Base-by-base conservation (phyloP, 345 rosid species). In the Capsella bursapastoris region DNA sequence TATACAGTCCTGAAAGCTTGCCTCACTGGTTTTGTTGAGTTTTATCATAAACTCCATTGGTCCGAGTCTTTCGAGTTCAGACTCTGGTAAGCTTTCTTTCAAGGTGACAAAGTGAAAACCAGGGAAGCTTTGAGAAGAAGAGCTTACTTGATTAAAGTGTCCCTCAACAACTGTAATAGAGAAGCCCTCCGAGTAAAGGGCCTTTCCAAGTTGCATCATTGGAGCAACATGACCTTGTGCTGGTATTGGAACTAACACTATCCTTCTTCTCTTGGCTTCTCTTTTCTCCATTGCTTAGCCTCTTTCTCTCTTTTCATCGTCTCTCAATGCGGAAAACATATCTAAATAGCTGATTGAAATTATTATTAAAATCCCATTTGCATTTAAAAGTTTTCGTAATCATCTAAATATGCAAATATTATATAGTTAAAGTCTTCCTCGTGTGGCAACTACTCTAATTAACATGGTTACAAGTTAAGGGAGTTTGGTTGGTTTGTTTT, bases 161-260 rank as follows among this genome's bases (percentile, higher is more conserved):
- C 78, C 58, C 48, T 84, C 80, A 59, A 70, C 76, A 38, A 86
- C 48, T 8, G 89, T 81, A 65, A 89, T 84, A 51, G 82, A 76
- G 79, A 85, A 89, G 12, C 93, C 91, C 11, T 65, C 81, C 3
- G 80, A 78, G 62, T 82, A 63, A 18, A 91, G 88, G 44, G 83
- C 70, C 51, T 81, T 40, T 1, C 80, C 91, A 0, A 88, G 89
- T 51, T 85, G 88, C 75, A 91, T 81, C 79, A 89, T 83, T 0
- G 96, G 91, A 60, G 73, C 85, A 53, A 86, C 31, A 71, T 91
- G 96, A 5, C 97, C 93, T 62, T 85, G 87, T 41, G 61, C 70
- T 37, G 89, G 86, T 18, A 38, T 29, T 1, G 91, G 87, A 56
- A 89, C 85, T 1, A 87, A 79, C 22, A 91, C 82, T 56, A 85